Evolutionary conservation across 345 rosid genomes (phyloP), one percentile per base, ranked within the genome.

Genomic region (Gossypium mustelinum): DNA sequence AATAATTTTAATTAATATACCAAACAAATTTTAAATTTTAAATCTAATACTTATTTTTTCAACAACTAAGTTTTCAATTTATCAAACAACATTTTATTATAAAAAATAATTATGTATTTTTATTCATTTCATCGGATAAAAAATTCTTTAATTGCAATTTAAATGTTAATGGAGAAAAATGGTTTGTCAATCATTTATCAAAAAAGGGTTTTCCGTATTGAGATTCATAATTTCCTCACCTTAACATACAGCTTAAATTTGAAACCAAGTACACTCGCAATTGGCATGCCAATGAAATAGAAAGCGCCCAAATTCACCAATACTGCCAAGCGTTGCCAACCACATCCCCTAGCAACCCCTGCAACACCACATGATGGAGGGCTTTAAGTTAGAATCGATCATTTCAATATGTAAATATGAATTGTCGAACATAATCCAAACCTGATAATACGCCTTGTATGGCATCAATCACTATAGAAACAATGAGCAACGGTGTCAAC

Each of bases 321-420:
- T 2, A 85, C 81, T 2, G 81, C 97, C 73, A 88, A 59, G 3
- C 76, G 88, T 66, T 94, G 93, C 93, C 92, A 89, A 5, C 97
- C 98, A 14, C 93, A 84, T 57, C 94, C 97, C 79, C 97, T 87
- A 0, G 88, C 87, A 52, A 87, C 93, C 69, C 91, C 97, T 89
- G 73, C 60, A 22, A 13, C 47, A 0, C 11, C 13, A 10, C 72
- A 34, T 34, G 50, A 68, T 20, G 13, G 22, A 18, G 22, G 13
- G 1, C 18, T 29, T 25, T 29, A 47, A 18, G 18, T n/a, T n/a
- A 8, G 2, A 8, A 2, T 17, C 4, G 3, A 14, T 52, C 13
- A 50, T 50, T 50, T 34, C 39, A 34, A 34, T 5, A 45, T 10
- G 48, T 11, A 11, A 10, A 11, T 11, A 11, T 9, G 13, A 47